Conservation (phyloP, 352 stramenopile species). For the Phytophthora sansomeana region DNA sequence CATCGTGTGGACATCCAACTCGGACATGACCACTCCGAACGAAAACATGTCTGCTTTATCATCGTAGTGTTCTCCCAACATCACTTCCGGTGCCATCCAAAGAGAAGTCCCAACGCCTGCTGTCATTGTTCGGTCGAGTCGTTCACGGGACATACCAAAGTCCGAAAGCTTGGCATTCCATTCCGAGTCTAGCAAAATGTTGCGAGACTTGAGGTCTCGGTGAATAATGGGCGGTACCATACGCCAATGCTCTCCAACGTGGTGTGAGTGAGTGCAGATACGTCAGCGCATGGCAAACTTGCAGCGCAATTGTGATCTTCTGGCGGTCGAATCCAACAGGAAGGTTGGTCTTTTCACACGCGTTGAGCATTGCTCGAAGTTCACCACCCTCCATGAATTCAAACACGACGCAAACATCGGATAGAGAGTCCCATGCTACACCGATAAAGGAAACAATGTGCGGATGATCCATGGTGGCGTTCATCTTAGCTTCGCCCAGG, state of each 20-base stretch:
- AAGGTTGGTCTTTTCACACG: conserved; percentile 32
- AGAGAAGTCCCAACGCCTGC: conserved; percentile 59
- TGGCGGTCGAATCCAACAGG: conserved; percentile 27
- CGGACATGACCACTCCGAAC: conserved; percentile 52
- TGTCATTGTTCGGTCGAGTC: conserved; percentile 44
- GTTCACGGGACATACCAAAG: conserved; percentile 58
- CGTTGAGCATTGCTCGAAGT: conserved; percentile 41
- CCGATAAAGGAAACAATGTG: conserved; percentile 51
- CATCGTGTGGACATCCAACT: conserved; percentile 16
- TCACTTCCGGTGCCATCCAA: conserved; percentile 69
- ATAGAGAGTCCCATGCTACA: conserved; percentile 52
- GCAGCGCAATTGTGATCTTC: conserved; percentile 37
- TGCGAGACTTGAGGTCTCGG: conserved; percentile 49
- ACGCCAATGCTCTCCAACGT: too few species aligned
- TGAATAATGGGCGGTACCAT: conserved; percentile 41
- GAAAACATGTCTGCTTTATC: conserved; percentile 68
- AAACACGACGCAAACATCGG: conserved; percentile 50
- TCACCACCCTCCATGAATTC: conserved; percentile 66
- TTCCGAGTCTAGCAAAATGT: conserved; percentile 59
- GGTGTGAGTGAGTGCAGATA: conserved; percentile 45
- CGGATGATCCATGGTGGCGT: conserved; percentile 39
- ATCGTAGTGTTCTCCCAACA: conserved; percentile 67
- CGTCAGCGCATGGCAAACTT: conserved; percentile 47
- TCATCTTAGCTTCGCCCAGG: conserved; percentile 49
- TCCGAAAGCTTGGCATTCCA: conserved; percentile 68